A percentile compares a stretch with the other conserved stretches of the same genome.
Conservation (phyloP, 108 stramenopile genomes). For the Discostella pseudostelligera region DNA sequence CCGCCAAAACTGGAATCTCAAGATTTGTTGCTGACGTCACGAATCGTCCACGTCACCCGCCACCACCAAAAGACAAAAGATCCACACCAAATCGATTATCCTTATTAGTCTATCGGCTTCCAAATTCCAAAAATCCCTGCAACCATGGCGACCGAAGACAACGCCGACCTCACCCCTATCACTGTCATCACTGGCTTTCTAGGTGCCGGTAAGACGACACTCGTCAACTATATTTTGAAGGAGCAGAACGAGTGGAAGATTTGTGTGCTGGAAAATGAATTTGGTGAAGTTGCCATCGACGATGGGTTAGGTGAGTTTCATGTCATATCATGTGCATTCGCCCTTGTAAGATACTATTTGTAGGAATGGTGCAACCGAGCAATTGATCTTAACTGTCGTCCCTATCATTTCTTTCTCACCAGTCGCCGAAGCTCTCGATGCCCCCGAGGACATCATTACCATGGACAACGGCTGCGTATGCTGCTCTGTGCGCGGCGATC, state of each 20-base stretch:
- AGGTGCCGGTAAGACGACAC: slow-evolving; percentile 97
- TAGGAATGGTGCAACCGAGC: too few relatives aligned
- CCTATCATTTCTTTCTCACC: background rate
- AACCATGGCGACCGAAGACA: slow-evolving; percentile 45
- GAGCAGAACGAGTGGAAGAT: slow-evolving; percentile 96
- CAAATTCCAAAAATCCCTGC: background rate
- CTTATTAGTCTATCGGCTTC: too few relatives aligned
- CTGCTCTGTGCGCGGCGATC: slow-evolving; percentile 97
- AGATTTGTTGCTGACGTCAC: too few relatives aligned
- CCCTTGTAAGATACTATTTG: too few relatives aligned
- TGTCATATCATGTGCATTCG: background rate
- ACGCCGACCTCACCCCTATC: slow-evolving; percentile 77
- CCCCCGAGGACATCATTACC: slow-evolving; percentile 94
- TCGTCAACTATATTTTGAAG: slow-evolving; percentile 98
- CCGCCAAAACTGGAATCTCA: too few relatives aligned
- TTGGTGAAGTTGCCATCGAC: slow-evolving; percentile 95
- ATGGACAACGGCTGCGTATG: slow-evolving; percentile 99
- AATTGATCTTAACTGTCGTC: background rate
- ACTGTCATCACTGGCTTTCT: slow-evolving; percentile 92
- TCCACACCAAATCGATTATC: too few relatives aligned
- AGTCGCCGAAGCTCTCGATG: slow-evolving; percentile 89
- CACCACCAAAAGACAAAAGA: too few relatives aligned
- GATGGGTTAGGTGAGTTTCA: slow-evolving; percentile 83
- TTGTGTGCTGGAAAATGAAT: slow-evolving; percentile 99
- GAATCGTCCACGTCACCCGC: too few relatives aligned